A percentile compares a stretch with the other conserved stretches of the same genome.
Conservation (phyloP, 2,329 filamentous ascomycete genomes). For the Aureobasidium sp. region DNA sequence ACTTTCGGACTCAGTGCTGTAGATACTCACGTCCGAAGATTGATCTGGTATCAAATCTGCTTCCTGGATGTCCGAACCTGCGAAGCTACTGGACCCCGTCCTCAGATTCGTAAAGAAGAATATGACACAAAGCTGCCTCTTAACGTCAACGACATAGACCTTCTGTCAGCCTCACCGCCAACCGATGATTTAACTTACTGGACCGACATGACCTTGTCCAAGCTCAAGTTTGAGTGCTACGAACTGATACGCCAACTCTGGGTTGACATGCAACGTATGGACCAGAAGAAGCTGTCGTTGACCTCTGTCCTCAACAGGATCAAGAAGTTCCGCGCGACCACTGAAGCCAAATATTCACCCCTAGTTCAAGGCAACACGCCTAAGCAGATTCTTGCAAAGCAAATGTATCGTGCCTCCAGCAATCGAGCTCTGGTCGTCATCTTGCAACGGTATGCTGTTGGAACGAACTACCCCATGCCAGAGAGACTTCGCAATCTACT, state of each 20-base stretch:
- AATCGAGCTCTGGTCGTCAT: slow-evolving; percentile 58
- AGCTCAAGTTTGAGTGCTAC: slow-evolving; percentile 64
- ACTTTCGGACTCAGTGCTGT: slow-evolving; percentile 57
- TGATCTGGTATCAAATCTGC: slow-evolving; percentile 72
- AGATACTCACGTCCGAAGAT: slow-evolving; percentile 61
- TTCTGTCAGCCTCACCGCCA: slow-evolving; percentile 37
- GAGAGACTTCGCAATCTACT: slow-evolving; percentile 56
- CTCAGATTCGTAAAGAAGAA: slow-evolving; percentile 63
- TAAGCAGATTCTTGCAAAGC: slow-evolving; percentile 54
- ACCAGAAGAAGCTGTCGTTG: slow-evolving; percentile 52
- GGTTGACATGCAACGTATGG: slow-evolving; percentile 59
- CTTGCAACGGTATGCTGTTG: slow-evolving; percentile 58
- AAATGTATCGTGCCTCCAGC: slow-evolving; percentile 57
- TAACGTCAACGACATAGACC: slow-evolving; percentile 59
- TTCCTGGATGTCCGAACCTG: slow-evolving; percentile 68
- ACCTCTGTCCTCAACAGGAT: slow-evolving; percentile 59
- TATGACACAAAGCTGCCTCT: slow-evolving; percentile 66
- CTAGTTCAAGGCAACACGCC: slow-evolving; percentile 53
- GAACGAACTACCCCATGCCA: slow-evolving; percentile 43
- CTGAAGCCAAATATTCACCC: slow-evolving; percentile 58
- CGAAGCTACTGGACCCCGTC: slow-evolving; percentile 64
- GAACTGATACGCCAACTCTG: slow-evolving; percentile 65
- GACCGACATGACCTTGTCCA: slow-evolving; percentile 59
- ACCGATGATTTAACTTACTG: slow-evolving; percentile 46
- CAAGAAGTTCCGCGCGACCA: slow-evolving; percentile 56